Evolutionary conservation across 768 basidiomycete genomes (phyloP).

Genomic region (Lactifluus subvellereus): DNA sequence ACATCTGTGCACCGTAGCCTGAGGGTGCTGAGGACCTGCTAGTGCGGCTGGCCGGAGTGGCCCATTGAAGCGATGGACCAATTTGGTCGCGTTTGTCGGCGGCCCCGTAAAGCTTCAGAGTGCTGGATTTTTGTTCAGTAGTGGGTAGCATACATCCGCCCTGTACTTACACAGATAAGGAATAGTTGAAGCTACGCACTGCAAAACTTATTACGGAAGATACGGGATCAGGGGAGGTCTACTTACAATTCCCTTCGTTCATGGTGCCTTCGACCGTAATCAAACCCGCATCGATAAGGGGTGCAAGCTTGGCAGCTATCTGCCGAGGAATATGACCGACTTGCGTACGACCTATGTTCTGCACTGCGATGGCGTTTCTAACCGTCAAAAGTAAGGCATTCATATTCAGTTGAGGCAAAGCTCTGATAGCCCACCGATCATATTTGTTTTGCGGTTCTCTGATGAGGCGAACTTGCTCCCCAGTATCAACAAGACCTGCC

Average conservation of each 20-base stretch:
- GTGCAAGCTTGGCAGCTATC: slow-evolving; percentile 55
- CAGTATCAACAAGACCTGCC: slow-evolving; percentile 68
- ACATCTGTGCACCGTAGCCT: background rate
- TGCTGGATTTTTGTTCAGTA: slow-evolving; percentile 35
- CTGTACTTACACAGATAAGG: slow-evolving; percentile 52
- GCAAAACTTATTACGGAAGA: slow-evolving; percentile 8
- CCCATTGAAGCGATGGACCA: slow-evolving; percentile 67
- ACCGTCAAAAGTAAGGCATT: background rate
- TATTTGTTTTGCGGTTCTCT: slow-evolving; percentile 63
- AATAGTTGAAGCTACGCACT: slow-evolving; percentile 47
- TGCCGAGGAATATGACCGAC: slow-evolving; percentile 74
- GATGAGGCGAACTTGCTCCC: slow-evolving; percentile 66
- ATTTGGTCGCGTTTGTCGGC: slow-evolving; percentile 52
- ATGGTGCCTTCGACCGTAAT: slow-evolving; percentile 69
- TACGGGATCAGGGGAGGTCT: background rate
- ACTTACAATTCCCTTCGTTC: slow-evolving; percentile 63
- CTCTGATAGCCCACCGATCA: slow-evolving; percentile 45
- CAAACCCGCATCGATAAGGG: slow-evolving; percentile 57
- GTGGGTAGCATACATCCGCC: background rate
- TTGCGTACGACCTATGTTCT: slow-evolving; percentile 66
- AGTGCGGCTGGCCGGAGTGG: slow-evolving; percentile 53
- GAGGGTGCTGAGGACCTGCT: slow-evolving; percentile 39
- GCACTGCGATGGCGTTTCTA: slow-evolving; percentile 77
- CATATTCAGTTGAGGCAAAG: background rate
- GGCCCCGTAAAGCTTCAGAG: slow-evolving; percentile 65